A percentile compares a stretch with the other conserved stretches of the same genome.
Evolutionary conservation across 75 land plant genomes (phyloP).

Genomic region (Isoetes taiwanensis): DNA sequence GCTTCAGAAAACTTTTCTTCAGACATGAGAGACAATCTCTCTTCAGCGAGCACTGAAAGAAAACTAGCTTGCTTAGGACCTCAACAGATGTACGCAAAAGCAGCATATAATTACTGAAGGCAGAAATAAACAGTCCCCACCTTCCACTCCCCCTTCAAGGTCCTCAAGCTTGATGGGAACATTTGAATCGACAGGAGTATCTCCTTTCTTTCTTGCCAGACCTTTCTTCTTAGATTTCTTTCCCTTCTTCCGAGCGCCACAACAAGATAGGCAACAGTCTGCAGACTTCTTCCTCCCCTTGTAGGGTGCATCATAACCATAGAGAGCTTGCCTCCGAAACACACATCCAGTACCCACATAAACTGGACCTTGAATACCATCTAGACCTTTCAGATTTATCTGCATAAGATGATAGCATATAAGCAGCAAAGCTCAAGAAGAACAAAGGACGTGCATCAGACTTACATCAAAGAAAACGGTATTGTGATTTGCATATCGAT

Average conservation of each 20-base stretch:
- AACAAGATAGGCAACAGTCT: constrained; percentile 24
- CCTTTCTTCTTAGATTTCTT: constrained; percentile 26
- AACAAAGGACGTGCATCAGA: neutral
- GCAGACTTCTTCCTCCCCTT: constrained; percentile 19
- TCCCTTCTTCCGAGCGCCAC: constrained; percentile 36
- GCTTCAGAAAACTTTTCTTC: neutral
- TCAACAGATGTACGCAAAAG: too few species aligned
- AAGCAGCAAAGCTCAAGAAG: neutral
- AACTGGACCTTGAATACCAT: constrained; percentile 63
- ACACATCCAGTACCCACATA: constrained; percentile 54
- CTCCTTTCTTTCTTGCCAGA: too few species aligned
- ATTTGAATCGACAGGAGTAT: too few species aligned
- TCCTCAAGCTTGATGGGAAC: too few species aligned
- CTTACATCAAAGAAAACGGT: constrained; percentile 82
- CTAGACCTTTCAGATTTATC: constrained; percentile 66
- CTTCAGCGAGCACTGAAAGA: neutral
- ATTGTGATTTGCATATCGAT: constrained; percentile 80
- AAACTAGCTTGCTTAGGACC: too few species aligned
- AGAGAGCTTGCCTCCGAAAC: constrained; percentile 43
- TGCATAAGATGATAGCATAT: constrained; percentile 8
- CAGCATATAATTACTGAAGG: too few species aligned
- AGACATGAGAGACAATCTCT: constrained; percentile 1
- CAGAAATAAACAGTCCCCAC: too few species aligned
- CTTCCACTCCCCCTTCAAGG: too few species aligned
- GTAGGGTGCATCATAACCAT: constrained; percentile 38